phyloP scores from a whole-genome alignment of 768 basidiomycete species.

The Kwoniella pini region DNA sequence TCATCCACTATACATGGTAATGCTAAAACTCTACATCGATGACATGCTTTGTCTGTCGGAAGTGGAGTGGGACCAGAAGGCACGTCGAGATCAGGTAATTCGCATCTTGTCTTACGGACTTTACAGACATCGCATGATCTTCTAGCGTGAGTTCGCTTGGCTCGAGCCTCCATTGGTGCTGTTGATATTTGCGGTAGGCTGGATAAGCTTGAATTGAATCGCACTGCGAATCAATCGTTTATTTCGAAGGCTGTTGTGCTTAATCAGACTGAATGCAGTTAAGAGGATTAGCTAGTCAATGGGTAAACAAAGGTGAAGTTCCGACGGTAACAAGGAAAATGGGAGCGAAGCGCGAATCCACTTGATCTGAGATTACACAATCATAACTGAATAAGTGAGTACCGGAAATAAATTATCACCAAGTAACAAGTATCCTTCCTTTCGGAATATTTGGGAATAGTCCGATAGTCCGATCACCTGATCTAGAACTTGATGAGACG shows the following conservation, averaged over 20 bases:
- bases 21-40: constrained; percentile 41
- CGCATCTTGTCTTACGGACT: constrained; percentile 47
- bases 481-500: background rate
- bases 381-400: no score
- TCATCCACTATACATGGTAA: constrained; percentile 48
- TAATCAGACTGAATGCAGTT: no score
- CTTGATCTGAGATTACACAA: no score
- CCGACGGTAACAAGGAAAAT: constrained; percentile 12
- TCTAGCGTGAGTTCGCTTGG: constrained; percentile 46
- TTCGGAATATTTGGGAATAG: background rate
- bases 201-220: no score
- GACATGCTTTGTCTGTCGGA: constrained; percentile 42
- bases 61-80: constrained; percentile 29
- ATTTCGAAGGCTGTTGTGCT: no score
- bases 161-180: constrained; percentile 17
- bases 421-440: background rate
- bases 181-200: background rate
- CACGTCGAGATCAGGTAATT: constrained; percentile 45
- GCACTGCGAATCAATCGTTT: no score
- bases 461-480: background rate
- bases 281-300: no score
- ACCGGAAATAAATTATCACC: no score
- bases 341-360: no score
- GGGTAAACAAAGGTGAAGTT: constrained; percentile 5
- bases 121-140: constrained; percentile 49